These are phyloP conservation scores for Didymella lethalis DNA, from an alignment of 2,329 filamentous ascomycete species.

Conservation along the genomic window DNA sequence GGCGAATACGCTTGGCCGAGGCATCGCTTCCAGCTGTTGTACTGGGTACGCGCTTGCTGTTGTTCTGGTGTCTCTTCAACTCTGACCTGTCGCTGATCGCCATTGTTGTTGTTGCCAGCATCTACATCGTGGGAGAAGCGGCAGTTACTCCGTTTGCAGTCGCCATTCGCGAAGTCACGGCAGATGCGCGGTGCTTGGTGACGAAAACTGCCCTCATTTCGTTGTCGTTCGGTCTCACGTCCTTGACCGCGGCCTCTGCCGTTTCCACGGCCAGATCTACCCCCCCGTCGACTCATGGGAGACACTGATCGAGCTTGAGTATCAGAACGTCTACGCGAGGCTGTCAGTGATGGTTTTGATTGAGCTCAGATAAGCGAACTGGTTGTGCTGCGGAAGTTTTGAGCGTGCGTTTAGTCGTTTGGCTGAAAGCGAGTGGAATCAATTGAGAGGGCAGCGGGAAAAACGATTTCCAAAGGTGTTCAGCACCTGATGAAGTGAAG, in stretches of 20 bases:
- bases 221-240: background rate
- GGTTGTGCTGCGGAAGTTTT: no score
- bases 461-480: background rate
- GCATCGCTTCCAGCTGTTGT: constrained; percentile 40
- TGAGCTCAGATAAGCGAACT: background rate
- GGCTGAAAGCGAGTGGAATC: background rate
- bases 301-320: background rate
- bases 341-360: background rate
- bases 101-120: background rate
- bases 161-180: background rate
- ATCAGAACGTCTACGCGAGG: background rate
- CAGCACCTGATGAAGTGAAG: constrained; percentile 8
- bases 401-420: no score
- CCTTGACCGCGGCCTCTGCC: background rate
- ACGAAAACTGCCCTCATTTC: background rate
- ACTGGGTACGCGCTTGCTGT: constrained; percentile 31
- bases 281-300: constrained; percentile 1
- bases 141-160: constrained; percentile 6
- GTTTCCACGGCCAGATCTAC: background rate
- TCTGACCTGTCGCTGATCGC: constrained; percentile 3
- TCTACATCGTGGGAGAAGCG: constrained; percentile 1
- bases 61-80: constrained; percentile 34
- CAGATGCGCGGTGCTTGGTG: background rate
- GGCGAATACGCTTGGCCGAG: constrained; percentile 30
- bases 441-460: background rate